phyloP scores from a whole-genome alignment of 257 asterid species.

The Nicotiana tabacum region DNA sequence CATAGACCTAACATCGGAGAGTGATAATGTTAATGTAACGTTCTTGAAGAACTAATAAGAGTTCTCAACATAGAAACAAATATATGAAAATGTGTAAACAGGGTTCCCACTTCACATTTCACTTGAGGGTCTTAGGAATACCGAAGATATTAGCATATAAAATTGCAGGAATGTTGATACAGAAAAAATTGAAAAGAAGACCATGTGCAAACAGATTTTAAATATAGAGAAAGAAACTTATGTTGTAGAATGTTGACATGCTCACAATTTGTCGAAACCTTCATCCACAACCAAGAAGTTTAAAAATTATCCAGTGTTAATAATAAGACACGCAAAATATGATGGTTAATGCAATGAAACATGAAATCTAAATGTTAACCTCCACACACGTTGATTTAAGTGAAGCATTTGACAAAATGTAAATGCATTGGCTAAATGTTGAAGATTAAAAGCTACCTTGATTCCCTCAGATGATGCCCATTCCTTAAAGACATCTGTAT shows the following conservation, averaged over 20 bases:
- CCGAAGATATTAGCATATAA: not conserved
- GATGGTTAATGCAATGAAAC: too few species aligned
- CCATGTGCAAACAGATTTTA: not conserved
- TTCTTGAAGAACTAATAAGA: not conserved
- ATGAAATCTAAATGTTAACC: too few species aligned
- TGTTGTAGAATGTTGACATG: not conserved
- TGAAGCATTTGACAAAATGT: too few species aligned
- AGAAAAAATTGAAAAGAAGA: not conserved
- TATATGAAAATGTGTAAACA: not conserved
- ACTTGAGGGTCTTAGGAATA: not conserved
- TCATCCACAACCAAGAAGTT: not conserved
- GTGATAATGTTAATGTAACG: not conserved
- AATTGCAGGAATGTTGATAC: not conserved
- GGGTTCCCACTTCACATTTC: not conserved
- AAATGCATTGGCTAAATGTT: too few species aligned
- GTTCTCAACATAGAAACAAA: not conserved
- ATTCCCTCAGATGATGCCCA: too few species aligned
- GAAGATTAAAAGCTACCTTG: too few species aligned
- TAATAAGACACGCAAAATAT: too few species aligned
- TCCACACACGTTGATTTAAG: too few species aligned
- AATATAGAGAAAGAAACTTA: too few species aligned
- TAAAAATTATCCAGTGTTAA: too few species aligned
- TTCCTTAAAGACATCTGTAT: too few species aligned
- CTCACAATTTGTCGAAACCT: not conserved
- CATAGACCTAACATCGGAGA: not conserved